These are phyloP conservation scores for Mariannaea elegans DNA, from an alignment of 2,329 filamentous ascomycete species.

Conservation along the genomic window DNA sequence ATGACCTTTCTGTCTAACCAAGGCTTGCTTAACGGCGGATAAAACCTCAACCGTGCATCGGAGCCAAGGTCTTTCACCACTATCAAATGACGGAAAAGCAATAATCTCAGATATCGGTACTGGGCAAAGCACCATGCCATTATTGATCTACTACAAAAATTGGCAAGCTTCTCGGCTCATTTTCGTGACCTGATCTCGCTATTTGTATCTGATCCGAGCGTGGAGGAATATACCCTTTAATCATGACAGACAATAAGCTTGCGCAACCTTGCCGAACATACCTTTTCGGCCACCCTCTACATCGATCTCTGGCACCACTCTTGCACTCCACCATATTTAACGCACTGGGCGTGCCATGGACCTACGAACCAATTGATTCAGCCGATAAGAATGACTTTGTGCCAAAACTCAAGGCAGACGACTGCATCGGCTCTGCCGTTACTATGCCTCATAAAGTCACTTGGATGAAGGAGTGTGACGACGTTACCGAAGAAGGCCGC, in stretches of 20 bases:
- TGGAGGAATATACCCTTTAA: no score
- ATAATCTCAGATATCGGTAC: neutral
- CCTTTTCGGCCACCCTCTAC: slow-evolving; percentile 12
- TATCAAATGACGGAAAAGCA: neutral
- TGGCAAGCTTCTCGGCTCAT: no score
- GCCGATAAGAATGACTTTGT: slow-evolving; percentile 17
- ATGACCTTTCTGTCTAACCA: neutral
- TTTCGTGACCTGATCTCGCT: no score
- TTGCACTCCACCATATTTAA: slow-evolving; percentile 19
- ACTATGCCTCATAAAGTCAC: slow-evolving; percentile 22
- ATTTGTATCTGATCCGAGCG: no score
- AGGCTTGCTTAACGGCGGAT: neutral
- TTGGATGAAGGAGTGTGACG: slow-evolving; percentile 17
- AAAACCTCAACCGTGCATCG: slow-evolving; percentile 5
- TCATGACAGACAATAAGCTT: slow-evolving; percentile 7
- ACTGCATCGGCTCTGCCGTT: slow-evolving; percentile 16
- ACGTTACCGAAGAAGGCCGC: slow-evolving; percentile 14
- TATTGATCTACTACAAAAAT: slow-evolving; percentile 6
- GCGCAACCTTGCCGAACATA: slow-evolving; percentile 2
- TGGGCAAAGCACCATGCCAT: no score
- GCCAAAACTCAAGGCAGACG: slow-evolving; percentile 9
- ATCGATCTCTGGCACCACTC: slow-evolving; percentile 10
- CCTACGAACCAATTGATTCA: slow-evolving; percentile 10
- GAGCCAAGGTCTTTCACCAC: neutral
- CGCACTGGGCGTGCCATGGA: slow-evolving; percentile 15